A percentile compares a stretch with the other conserved stretches of the same genome.
phyloP scores from a whole-genome alignment of 176 grass and related monocot species.

The Carex scoparia region DNA sequence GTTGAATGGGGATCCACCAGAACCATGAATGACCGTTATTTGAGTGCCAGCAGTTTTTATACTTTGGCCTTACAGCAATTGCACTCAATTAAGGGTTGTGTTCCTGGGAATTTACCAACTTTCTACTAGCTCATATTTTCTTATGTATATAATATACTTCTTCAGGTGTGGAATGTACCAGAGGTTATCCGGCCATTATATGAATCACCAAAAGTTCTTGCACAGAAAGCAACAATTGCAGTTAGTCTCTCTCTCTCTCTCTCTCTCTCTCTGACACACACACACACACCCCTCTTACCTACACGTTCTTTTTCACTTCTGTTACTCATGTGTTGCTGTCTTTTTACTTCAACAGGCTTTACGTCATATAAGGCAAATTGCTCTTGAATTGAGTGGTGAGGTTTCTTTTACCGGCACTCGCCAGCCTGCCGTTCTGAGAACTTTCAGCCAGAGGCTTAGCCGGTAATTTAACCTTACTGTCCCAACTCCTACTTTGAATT shows the following conservation, averaged over 20 bases:
- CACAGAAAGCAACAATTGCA: constrained; percentile 73
- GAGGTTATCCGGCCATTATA: constrained; percentile 88
- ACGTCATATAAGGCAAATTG: constrained; percentile 79
- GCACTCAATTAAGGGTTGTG: neutral
- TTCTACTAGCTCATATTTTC: neutral
- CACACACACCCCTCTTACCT: neutral
- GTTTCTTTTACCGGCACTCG: constrained; percentile 60
- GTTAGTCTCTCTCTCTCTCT: constrained; percentile 37
- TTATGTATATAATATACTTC: neutral
- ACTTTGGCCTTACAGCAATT: neutral
- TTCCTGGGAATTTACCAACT: neutral
- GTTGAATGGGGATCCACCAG: neutral
- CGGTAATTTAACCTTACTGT: constrained; percentile 39
- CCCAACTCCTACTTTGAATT: neutral
- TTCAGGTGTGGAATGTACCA: constrained; percentile 82
- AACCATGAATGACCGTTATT: neutral
- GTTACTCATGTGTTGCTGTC: constrained; percentile 3
- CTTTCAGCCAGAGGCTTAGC: constrained; percentile 80
- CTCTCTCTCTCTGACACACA: neutral
- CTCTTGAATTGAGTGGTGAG: constrained; percentile 59
- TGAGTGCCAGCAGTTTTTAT: too few relatives aligned
- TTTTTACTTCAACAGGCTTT: constrained; percentile 48
- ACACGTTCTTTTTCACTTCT: constrained; percentile 10
- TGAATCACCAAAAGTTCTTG: constrained; percentile 75
- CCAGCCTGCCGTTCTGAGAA: constrained; percentile 73